phyloP scores from a whole-genome alignment of 192 early-diverging fungal genomes.

The Dispira parvispora region DNA sequence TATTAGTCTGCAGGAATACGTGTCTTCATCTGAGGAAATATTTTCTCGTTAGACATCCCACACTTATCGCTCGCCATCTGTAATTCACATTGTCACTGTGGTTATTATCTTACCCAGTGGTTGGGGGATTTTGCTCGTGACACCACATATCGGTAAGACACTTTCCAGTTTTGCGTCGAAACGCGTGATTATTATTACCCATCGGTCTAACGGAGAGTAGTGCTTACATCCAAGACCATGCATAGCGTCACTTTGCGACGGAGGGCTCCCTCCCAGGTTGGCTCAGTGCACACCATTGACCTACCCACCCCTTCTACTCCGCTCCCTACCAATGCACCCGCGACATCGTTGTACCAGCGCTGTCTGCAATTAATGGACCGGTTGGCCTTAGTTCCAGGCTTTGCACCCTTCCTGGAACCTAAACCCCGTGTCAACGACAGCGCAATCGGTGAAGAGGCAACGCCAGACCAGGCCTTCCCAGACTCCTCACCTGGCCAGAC shows the following conservation, averaged over 20 bases:
- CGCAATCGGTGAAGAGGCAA: constrained; percentile 4
- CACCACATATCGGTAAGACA: too few species aligned
- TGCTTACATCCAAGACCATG: background rate
- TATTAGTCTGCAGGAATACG: too few species aligned
- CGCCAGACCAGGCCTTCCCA: constrained; percentile 14
- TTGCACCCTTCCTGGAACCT: constrained; percentile 35
- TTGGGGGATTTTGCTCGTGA: too few species aligned
- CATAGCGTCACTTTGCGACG: constrained; percentile 6
- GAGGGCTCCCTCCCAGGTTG: constrained; percentile 5
- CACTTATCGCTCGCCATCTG: too few species aligned
- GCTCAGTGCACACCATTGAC: constrained; percentile 3
- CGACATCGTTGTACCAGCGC: constrained; percentile 51
- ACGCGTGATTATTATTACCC: too few species aligned
- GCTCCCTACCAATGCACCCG: constrained; percentile 23
- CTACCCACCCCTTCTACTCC: background rate
- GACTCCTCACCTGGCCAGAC: constrained; percentile 10
- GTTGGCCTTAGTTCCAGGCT: constrained; percentile 51
- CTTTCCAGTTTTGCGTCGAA: too few species aligned
- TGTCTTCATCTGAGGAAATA: too few species aligned
- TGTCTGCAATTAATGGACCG: constrained; percentile 51
- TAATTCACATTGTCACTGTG: too few species aligned
- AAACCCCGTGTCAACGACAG: background rate
- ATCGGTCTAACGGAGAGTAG: too few species aligned
- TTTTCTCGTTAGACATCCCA: too few species aligned
- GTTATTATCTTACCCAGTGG: too few species aligned